These are phyloP conservation scores for Microsporum ferrugineum DNA, from an alignment of 2,329 filamentous ascomycete species.

Conservation along the genomic window DNA sequence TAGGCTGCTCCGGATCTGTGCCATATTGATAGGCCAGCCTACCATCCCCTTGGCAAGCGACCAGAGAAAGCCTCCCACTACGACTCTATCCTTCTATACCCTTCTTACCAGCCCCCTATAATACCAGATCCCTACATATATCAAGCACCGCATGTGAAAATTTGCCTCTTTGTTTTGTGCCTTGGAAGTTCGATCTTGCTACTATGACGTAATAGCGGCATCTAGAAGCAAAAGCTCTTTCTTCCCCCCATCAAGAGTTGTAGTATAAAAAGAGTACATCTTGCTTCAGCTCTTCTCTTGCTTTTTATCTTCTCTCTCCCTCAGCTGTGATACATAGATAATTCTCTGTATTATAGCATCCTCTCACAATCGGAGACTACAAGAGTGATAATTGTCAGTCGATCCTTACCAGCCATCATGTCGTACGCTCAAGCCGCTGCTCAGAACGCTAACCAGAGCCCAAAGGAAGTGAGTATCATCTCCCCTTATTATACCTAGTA, in stretches of 20 bases:
- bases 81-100: not conserved
- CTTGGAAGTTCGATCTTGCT: not conserved
- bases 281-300: not conserved
- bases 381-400: not conserved
- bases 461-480: slow-evolving; percentile 34
- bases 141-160: not conserved
- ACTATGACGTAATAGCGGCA: not conserved
- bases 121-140: not conserved
- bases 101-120: not conserved
- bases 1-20: not conserved
- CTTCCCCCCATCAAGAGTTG: not conserved
- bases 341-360: not conserved
- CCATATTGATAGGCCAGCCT: not conserved
- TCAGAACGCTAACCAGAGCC: slow-evolving; percentile 36
- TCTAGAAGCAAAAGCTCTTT: not conserved
- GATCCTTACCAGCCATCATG: slow-evolving; percentile 22
- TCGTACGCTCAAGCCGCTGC: slow-evolving; percentile 40
- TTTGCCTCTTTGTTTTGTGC: not conserved
- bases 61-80: no score
- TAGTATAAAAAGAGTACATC: not conserved
- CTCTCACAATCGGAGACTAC: not conserved
- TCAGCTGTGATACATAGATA: not conserved
- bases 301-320: not conserved
- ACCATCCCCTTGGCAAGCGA: no score
- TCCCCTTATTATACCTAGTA: not conserved